A percentile compares a stretch with the other conserved stretches of the same genome.
phyloP scores from a whole-genome alignment of 2,329 filamentous ascomycete genomes.

The Fusarium sp. region DNA sequence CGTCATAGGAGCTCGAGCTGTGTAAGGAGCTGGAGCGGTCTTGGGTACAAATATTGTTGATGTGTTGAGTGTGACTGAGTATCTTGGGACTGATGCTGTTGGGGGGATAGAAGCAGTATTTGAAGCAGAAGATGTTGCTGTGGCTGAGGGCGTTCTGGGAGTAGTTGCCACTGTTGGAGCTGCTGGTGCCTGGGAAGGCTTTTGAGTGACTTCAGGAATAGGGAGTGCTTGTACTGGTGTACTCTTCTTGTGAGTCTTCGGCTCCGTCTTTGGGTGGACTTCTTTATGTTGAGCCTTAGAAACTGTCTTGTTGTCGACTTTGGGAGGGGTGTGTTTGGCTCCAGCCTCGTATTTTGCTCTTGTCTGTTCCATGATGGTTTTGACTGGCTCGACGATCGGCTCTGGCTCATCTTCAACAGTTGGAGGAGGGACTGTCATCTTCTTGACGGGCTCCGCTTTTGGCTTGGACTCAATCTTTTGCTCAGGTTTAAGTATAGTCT shows the following conservation, averaged over 20 bases:
- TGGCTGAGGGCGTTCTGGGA: not conserved
- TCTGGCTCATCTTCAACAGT: conserved; percentile 17
- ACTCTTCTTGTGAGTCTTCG: not conserved
- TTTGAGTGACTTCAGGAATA: not conserved
- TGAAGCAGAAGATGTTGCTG: not conserved
- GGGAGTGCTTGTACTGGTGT: not conserved
- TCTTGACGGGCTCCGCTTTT: not conserved
- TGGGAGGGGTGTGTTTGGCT: not conserved
- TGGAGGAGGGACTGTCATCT: not conserved
- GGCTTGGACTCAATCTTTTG: not conserved
- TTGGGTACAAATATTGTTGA: conserved; percentile 5
- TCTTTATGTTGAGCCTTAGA: not conserved
- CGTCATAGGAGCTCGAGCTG: conserved; percentile 14
- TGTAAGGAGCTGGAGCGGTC: conserved; percentile 22
- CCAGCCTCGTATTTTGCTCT: not conserved
- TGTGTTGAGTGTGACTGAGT: not conserved
- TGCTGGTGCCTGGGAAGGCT: not conserved
- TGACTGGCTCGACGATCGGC: not conserved
- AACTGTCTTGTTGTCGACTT: not conserved
- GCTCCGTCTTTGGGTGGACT: not conserved
- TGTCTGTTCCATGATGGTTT: not conserved
- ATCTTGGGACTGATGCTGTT: not conserved
- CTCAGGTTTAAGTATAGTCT: not conserved
- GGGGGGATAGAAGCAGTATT: not conserved
- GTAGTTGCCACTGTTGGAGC: not conserved